phyloP scores from a whole-genome alignment of 1,139 yeast species.

The Debaryomyces coudertii region DNA sequence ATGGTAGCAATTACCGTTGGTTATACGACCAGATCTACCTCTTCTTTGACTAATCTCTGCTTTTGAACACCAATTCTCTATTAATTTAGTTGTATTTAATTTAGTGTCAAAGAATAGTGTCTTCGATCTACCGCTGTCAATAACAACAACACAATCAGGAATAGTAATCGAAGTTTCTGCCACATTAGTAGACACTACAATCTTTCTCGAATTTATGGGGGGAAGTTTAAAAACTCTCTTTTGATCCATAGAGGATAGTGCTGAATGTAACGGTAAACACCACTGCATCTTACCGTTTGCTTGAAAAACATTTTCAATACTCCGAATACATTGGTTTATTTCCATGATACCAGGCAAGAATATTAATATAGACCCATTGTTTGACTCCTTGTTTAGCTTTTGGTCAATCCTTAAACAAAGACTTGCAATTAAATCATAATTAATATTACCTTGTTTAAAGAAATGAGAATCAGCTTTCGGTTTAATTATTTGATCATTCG shows the following conservation, averaged over 20 bases:
- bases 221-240: constrained; percentile 65
- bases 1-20: constrained; percentile 79
- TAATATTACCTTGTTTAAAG: constrained; percentile 66
- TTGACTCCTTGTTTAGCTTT: constrained; percentile 39
- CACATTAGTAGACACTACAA: constrained; percentile 88
- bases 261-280: constrained; percentile 86
- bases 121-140: constrained; percentile 87
- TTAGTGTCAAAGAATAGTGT: constrained; percentile 69
- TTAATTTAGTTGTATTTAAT: constrained; percentile 68
- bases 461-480: constrained; percentile 68
- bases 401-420: constrained; percentile 57
- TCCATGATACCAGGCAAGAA: constrained; percentile 93
- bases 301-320: constrained; percentile 25
- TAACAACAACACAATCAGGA: constrained; percentile 90
- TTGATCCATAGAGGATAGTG: constrained; percentile 82
- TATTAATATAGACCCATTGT: constrained; percentile 75
- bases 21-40: constrained; percentile 98
- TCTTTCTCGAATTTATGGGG: constrained; percentile 61
- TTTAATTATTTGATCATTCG: constrained; percentile 42
- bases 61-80: constrained; percentile 85
- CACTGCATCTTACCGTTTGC: constrained; percentile 22
- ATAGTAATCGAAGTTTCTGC: constrained; percentile 91
- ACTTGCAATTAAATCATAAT: constrained; percentile 68
- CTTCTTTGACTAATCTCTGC: constrained; percentile 93
- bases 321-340: constrained; percentile 54